Base-by-base conservation (phyloP, 2,329 filamentous ascomycete genomes). In the Periconia sp. region DNA sequence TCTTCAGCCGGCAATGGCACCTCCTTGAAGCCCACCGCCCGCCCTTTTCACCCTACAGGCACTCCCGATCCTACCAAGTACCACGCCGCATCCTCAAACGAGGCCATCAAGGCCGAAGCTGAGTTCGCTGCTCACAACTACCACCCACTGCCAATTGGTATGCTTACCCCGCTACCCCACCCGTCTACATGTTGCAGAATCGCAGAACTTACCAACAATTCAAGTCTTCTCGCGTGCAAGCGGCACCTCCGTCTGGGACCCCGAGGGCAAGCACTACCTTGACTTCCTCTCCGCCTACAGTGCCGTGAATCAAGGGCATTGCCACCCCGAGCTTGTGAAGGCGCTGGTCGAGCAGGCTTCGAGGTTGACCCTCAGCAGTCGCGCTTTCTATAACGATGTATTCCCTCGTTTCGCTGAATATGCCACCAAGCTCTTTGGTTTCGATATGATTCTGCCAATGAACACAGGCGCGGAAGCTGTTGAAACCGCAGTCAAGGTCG, bases 211-310 rank as follows among this genome's bases (percentile, higher is more conserved):
- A 27, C 54, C 71, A 45, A 71, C 47, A n/a, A 2, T 8, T 15
- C 6, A 31, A 74, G 71, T 74, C 2, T 97, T 97, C 76, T 83
- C 93, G 52, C 85, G 86, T 61, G 94, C 92, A 41, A 84, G 87
- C 66, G 94, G 93, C 46, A 88, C 89, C 70, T 87, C 89, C 56
- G 94, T 97, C 54, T 99, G 94, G 93, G 94, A 99, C 72, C 94
- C 94, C 17, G 94, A 99, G 80, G 92, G 90, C 62, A 72, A 74
- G 66, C 88, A 96, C 75, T 97, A 99, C 77, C 86, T 97, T 67
- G 94, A 99, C 79, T 99, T 97, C 79, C 86, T 99, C 62, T 97
- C 93, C 45, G 94, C 94, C 61, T 99, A 99, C 82, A 95, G 90
- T 64, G 94, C 94, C 57, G 92, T 97, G 72, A 97, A 97, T 81